Evolutionary conservation across 306 rosid species (phyloP), one percentile per base, ranked within the genome.

Genomic region (Amphicarpaea edgeworthii): DNA sequence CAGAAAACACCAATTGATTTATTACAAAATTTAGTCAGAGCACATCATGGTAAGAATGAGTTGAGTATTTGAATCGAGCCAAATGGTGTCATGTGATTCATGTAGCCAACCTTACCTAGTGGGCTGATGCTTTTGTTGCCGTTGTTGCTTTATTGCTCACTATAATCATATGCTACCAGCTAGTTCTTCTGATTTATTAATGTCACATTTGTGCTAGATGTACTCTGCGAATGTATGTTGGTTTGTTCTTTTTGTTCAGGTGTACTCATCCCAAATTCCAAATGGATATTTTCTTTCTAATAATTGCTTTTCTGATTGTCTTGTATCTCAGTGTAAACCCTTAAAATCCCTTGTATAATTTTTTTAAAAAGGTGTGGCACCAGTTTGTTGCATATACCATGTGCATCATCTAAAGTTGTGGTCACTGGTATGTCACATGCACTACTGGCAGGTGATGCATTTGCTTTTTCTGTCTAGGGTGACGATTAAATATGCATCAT

Each of bases 231-330:
- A 4, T 24, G 7, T 73, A 12, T 73, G 61, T 51, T 50, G 60
- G 37, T 68, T 73, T 16, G 34, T 8, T 68, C 38, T 38, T 73
- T 68, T 73, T 43, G 68, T 64, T 61, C 68, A 17, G 34, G 70
- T 68, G 49, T 79, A 24, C 59, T 43, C 38, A 37, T 62, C 68
- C 67, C 30, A 58, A 79, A 64, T 72, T 63, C 73, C 23, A 20
- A 47, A 51, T 38, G 5, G 32, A 55, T 61, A 32, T 62, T 54
- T 43, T 14, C 54, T 32, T 69, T 51, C 42, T 4, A 11, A 4
- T 71, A 45, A 42, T 21, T 63, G 34, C 42, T 54, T 78, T 70
- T 79, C 11, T 11, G 55, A 57, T 62, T 61, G 47, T 41, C 41
- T 41, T 62, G 40, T 28, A 30, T 58, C 54, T 62, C 46, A 23